Evolutionary conservation across 2,329 filamentous ascomycete genomes (phyloP), one percentile per base, ranked within the genome.

Genomic region (Fusarium agapanthi): DNA sequence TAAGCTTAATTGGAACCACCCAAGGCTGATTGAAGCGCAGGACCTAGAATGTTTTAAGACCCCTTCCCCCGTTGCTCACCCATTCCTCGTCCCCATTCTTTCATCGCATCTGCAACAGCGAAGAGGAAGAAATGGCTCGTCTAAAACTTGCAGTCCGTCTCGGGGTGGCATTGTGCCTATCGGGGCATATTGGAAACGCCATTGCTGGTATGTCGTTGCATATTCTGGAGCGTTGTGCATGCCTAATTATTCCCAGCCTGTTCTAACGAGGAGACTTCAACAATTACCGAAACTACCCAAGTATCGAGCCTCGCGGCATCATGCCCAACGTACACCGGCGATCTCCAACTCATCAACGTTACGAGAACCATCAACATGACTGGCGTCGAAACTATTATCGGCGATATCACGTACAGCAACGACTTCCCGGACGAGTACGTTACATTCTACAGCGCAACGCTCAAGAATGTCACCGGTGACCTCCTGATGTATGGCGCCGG

Each of bases 101-200:
- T 16, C 9, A 47, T 48, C 14, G 40, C 18, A 35, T 48, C 24
- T 34, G 32, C 24, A 35, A 48, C 41, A 26, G 38, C 38, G 28
- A 57, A n/a, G 22, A 10, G 1, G 14, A 18, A n/a, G 9, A 22
- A 2, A 57, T 57, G 54, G 40, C 6, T 1, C 0, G 3, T 16
- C 1, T 8, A 18, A 35, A 0, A 47, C 1, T 0, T 0, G 1
- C 32, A 1, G 4, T 4, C 40, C 11, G n/a, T 14, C 1, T 28
- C 1, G 20, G 40, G 4, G 5, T 13, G 3, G 6, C 1, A 1
- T 3, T 35, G 0, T 28, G 13, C 3, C 8, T 57, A 6, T 35
- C 9, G 0, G 8, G 54, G 8, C 11, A 28, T 22, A 8, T 26
- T 0, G 7, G 1, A 6, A 2, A 11, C 3, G 30, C 15, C 0